Evolutionary conservation across 345 rosid genomes (phyloP).

Genomic region (Populus alba): DNA sequence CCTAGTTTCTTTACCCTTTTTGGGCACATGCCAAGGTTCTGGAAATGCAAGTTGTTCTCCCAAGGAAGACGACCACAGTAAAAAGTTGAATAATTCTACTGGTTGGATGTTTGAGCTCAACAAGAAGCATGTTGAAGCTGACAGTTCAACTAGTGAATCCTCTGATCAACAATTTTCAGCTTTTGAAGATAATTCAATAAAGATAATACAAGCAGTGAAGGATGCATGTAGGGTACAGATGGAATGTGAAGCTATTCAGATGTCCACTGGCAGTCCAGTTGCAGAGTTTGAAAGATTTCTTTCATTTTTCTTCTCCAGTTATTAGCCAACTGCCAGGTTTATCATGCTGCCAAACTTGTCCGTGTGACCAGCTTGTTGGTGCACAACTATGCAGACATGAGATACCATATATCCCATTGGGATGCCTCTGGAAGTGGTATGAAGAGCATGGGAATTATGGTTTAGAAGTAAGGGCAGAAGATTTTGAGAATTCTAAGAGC

Average conservation of each 20-base stretch:
- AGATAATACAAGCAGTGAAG: conserved; percentile 34
- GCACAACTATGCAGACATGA: conserved; percentile 38
- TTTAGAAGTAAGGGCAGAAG: conserved; percentile 52
- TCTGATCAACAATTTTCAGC: conserved; percentile 12
- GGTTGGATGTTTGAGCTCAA: conserved; percentile 10
- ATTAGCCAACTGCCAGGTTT: conserved; percentile 23
- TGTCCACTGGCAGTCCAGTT: conserved; percentile 46
- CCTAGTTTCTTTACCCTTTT: conserved; percentile 13
- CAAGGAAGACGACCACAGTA: conserved; percentile 12
- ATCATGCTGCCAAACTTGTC: conserved; percentile 31
- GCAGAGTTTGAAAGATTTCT: conserved; percentile 57
- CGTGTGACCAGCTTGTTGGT: conserved; percentile 18
- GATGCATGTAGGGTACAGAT: conserved; percentile 36
- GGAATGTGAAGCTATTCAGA: conserved; percentile 49
- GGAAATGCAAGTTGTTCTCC: conserved; percentile 12
- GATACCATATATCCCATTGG: conserved; percentile 38
- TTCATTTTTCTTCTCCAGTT: conserved; percentile 47
- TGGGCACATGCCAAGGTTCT: conserved; percentile 7
- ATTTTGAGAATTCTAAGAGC: conserved; percentile 36
- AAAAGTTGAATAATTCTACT: conserved; percentile 4
- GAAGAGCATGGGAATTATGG: conserved; percentile 53
- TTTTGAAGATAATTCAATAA: conserved; percentile 23
- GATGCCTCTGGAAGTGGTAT: conserved; percentile 56
- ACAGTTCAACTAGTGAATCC: conserved; percentile 19
- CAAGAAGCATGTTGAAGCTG: conserved; percentile 15